Percentiles rank a stretch among this genome's conserved stretches.
These are phyloP conservation scores for Argentina anserina DNA, from an alignment of 306 rosid genomes.

Conservation along the genomic window DNA sequence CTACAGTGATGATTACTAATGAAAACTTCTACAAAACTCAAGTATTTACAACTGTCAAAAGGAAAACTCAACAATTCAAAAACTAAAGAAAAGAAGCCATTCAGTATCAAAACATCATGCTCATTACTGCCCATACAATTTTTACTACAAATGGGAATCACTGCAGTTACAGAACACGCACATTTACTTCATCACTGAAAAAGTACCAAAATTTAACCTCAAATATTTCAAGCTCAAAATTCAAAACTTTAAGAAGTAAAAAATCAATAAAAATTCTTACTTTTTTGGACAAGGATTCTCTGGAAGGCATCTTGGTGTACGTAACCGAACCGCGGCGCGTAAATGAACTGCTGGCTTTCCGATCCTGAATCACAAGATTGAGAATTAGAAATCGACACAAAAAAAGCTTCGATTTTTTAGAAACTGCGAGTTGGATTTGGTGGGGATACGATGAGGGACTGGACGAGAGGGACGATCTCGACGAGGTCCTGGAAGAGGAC, in stretches of 20 bases:
- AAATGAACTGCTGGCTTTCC: constrained; percentile 74
- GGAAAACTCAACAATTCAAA: neutral
- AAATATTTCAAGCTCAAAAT: neutral
- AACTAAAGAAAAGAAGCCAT: neutral
- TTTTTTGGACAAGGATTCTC: constrained; percentile 63
- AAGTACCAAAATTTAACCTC: neutral
- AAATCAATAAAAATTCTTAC: constrained; percentile 31
- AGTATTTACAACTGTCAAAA: neutral
- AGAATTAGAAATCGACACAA: neutral
- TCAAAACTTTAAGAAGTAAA: neutral
- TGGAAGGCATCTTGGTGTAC: constrained; percentile 88
- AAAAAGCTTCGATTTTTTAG: neutral
- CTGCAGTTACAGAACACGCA: neutral
- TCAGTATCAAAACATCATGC: neutral
- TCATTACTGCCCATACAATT: no score
- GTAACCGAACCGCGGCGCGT: constrained; percentile 82
- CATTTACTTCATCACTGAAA: neutral
- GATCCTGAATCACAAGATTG: constrained; percentile 49
- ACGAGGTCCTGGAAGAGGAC: constrained; percentile 86
- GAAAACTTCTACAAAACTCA: neutral
- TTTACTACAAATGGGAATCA: neutral
- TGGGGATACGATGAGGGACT: constrained; percentile 72
- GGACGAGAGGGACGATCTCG: constrained; percentile 83
- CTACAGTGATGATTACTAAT: neutral
- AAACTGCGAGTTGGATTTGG: neutral